phyloP scores from a whole-genome alignment of 2,329 filamentous ascomycete genomes.

The Colletotrichum limetticola region DNA sequence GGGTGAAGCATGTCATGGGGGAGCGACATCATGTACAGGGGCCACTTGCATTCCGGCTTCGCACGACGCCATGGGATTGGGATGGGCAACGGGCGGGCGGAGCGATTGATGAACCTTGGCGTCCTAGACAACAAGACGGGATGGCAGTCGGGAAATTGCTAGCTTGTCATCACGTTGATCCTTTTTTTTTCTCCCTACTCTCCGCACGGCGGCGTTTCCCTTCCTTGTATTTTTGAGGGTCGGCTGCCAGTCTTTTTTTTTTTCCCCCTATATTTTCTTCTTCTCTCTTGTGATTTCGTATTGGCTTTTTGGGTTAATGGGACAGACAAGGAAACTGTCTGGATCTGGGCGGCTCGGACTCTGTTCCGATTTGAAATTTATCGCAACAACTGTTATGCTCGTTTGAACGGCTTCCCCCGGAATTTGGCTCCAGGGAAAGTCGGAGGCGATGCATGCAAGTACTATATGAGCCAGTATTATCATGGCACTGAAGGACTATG shows the following conservation, averaged over 20 bases:
- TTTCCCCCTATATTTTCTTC: too few species aligned
- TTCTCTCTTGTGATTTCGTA: background rate
- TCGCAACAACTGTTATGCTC: slow-evolving; percentile 7
- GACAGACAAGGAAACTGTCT: slow-evolving; percentile 6
- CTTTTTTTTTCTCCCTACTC: background rate
- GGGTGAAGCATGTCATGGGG: slow-evolving; percentile 19
- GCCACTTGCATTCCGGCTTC: slow-evolving; percentile 6
- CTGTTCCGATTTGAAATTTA: slow-evolving; percentile 30
- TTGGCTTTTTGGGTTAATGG: slow-evolving; percentile 6
- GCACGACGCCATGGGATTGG: background rate
- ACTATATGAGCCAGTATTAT: background rate
- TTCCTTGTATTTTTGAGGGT: slow-evolving; percentile 11
- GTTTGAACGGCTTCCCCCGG: background rate
- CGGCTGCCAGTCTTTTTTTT: background rate
- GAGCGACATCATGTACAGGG: slow-evolving; percentile 15
- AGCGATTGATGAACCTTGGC: background rate
- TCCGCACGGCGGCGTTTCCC: slow-evolving; percentile 10
- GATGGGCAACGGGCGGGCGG: background rate
- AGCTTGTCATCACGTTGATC: background rate
- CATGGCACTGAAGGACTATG: background rate
- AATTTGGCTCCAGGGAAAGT: background rate
- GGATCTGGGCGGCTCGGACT: slow-evolving; percentile 27
- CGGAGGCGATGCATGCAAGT: background rate
- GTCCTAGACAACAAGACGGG: background rate
- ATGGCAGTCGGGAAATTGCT: background rate